These are phyloP conservation scores for Piper betle DNA, from an alignment of 164 flowering plant species.

Conservation along the genomic window DNA sequence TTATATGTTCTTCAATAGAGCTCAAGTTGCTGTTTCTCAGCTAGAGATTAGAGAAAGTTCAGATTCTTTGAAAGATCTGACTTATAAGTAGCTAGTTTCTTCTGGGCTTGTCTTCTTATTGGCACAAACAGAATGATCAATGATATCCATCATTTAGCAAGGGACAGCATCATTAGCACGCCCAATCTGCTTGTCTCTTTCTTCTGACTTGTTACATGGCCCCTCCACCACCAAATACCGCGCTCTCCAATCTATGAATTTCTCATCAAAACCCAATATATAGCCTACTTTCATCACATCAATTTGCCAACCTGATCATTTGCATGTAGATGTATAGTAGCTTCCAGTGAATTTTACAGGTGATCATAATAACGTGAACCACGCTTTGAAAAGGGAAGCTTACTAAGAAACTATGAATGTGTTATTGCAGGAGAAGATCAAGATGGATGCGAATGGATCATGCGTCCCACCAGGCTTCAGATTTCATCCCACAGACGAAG, in stretches of 20 bases:
- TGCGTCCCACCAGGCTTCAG: constrained; percentile 90
- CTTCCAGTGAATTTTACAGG: too few relatives aligned
- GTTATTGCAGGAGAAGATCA: constrained; percentile 15
- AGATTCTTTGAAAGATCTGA: too few relatives aligned
- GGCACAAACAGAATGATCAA: constrained; percentile 13
- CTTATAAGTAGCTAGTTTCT: too few relatives aligned
- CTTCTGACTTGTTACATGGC: constrained; percentile 13
- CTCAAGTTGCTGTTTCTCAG: too few relatives aligned
- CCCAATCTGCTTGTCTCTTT: constrained; percentile 44
- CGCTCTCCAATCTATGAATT: constrained; percentile 14
- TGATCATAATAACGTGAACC: too few relatives aligned
- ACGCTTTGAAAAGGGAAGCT: neutral
- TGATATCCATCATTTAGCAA: constrained; percentile 61
- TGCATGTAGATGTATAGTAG: too few relatives aligned
- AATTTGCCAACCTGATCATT: too few relatives aligned
- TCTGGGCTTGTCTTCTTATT: too few relatives aligned
- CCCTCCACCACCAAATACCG: neutral
- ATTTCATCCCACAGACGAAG: constrained; percentile 87
- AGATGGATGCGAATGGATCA: constrained; percentile 39
- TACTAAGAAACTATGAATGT: neutral
- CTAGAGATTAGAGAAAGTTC: too few relatives aligned
- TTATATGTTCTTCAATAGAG: too few relatives aligned
- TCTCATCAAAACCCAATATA: constrained; percentile 18
- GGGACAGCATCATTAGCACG: constrained; percentile 72
- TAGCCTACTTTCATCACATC: too few relatives aligned